A percentile compares a stretch with the other conserved stretches of the same genome.
These are phyloP conservation scores for Mallotus japonicus DNA, from an alignment of 441 rosid species.

Conservation along the genomic window DNA sequence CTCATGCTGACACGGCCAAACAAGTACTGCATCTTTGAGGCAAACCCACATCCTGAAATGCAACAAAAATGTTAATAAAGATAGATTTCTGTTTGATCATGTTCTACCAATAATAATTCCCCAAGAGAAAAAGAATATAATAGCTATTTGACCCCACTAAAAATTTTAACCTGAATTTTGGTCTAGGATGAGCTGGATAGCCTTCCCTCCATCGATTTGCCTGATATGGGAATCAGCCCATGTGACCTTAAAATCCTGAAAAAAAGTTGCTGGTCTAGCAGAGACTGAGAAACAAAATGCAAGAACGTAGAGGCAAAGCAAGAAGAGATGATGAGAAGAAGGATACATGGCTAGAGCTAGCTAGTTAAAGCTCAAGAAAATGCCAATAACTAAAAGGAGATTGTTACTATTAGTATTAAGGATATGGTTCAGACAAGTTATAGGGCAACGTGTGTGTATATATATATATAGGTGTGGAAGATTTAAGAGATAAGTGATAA, in stretches of 20 bases:
- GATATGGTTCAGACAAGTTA: conserved; percentile 17
- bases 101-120: too few species aligned
- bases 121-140: too few species aligned
- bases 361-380: too few species aligned
- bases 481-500: neutral
- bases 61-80: neutral
- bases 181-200: conserved; percentile 78
- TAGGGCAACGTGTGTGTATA: conserved; percentile 5
- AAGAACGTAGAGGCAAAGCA: conserved; percentile 24
- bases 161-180: conserved; percentile 55
- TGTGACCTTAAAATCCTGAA: conserved; percentile 58
- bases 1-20: conserved; percentile 95
- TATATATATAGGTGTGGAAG: conserved; percentile 31
- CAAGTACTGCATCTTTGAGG: conserved; percentile 75
- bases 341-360: conserved; percentile 13
- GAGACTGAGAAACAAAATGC: conserved; percentile 30
- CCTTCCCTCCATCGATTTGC: conserved; percentile 57
- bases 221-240: conserved; percentile 73
- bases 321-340: conserved; percentile 5
- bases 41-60: conserved; percentile 81
- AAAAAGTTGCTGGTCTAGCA: conserved; percentile 57
- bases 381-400: too few species aligned
- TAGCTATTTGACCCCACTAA: conserved; percentile 21
- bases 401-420: neutral
- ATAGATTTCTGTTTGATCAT: too few species aligned